Conservation (phyloP, 805 yeast species). For the Blastobotrys americana region DNA sequence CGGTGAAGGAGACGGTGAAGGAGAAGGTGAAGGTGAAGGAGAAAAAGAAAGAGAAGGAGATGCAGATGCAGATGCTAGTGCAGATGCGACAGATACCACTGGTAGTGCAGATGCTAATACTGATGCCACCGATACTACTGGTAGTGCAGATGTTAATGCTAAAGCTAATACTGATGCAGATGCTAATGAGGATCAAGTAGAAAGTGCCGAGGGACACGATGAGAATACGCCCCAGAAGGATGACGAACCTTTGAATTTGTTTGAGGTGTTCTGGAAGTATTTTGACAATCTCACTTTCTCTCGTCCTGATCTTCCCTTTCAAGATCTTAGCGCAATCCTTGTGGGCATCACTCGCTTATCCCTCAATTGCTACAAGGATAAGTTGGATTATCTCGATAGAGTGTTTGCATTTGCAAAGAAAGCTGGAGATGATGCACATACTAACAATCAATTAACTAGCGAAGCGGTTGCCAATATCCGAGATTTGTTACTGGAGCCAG, state of each 20-base stretch:
- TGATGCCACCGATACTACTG: neutral
- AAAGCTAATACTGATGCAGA: slow-evolving; percentile 5
- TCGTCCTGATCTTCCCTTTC: slow-evolving; percentile 60
- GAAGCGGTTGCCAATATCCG: slow-evolving; percentile 25
- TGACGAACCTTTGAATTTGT: slow-evolving; percentile 35
- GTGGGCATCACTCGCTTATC: slow-evolving; percentile 61
- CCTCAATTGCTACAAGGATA: slow-evolving; percentile 57
- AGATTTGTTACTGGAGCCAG: slow-evolving; percentile 30
- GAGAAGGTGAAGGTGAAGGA: slow-evolving; percentile 12
- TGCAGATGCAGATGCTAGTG: no score
- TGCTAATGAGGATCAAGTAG: slow-evolving; percentile 4
- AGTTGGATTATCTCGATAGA: slow-evolving; percentile 51
- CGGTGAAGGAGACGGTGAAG: slow-evolving; percentile 12
- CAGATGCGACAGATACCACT: slow-evolving; percentile 2
- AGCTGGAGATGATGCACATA: slow-evolving; percentile 22
- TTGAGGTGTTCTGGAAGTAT: slow-evolving; percentile 61
- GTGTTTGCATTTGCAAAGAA: slow-evolving; percentile 48
- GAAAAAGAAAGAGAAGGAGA: slow-evolving; percentile 1
- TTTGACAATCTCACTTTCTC: slow-evolving; percentile 46
- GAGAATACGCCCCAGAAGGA: slow-evolving; percentile 6
- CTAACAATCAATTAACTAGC: slow-evolving; percentile 20
- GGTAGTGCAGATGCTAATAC: neutral
- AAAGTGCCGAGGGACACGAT: neutral
- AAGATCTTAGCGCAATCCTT: slow-evolving; percentile 56
- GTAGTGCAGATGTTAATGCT: neutral